Conservation (phyloP, 768 basidiomycete species). For the Termitomyces heimii region DNA sequence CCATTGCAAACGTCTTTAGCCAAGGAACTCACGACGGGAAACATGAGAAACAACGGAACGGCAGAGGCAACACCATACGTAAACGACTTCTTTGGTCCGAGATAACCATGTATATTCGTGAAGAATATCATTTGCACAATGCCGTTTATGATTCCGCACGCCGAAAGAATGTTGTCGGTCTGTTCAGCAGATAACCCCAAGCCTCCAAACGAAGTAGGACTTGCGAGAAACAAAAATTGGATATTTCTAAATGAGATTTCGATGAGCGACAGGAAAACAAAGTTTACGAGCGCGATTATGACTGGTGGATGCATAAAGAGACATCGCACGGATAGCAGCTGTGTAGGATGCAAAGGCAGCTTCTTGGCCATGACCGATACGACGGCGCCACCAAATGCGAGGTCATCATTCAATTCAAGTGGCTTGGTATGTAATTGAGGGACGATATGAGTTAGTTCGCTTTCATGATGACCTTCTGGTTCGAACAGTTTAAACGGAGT, state of each 20-base stretch:
- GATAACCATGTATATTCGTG: conserved; percentile 46
- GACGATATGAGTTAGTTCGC: not conserved
- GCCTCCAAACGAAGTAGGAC: conserved; percentile 60
- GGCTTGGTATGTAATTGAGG: not conserved
- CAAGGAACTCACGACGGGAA: conserved; percentile 54
- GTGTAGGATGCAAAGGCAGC: conserved; percentile 4
- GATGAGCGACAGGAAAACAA: conserved; percentile 53
- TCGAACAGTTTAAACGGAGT: conserved; percentile 13
- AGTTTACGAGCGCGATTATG: conserved; percentile 56
- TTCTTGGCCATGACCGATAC: conserved; percentile 1
- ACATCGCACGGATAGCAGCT: conserved; percentile 41
- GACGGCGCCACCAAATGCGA: not conserved
- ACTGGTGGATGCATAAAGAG: conserved; percentile 44
- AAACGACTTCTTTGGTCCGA: conserved; percentile 59
- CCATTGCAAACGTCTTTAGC: conserved; percentile 43
- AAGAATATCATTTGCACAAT: conserved; percentile 63
- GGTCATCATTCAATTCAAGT: conserved; percentile 9
- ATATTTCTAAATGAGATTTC: conserved; percentile 61
- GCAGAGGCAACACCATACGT: conserved; percentile 40
- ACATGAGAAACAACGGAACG: conserved; percentile 46
- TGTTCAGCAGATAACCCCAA: conserved; percentile 55
- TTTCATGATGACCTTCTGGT: not conserved
- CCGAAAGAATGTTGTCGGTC: conserved; percentile 59
- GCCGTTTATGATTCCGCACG: conserved; percentile 57
- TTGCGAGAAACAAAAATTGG: conserved; percentile 65